Conservation (phyloP, 495 filamentous ascomycete genomes). For the Cercophora sp. region DNA sequence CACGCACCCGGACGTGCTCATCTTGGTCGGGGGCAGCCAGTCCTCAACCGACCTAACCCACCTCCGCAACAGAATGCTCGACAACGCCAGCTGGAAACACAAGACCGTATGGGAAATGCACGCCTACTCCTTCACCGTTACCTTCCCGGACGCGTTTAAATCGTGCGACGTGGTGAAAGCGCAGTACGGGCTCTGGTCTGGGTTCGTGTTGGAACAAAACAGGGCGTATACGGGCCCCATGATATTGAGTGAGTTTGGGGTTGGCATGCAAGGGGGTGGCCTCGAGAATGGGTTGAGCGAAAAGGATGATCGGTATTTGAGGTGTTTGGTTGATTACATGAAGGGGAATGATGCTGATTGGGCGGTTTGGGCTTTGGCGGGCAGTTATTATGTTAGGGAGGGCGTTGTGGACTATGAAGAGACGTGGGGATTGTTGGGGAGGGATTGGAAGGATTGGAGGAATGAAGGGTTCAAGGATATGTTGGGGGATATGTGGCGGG, state of each 20-base stretch:
- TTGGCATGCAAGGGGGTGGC: slow-evolving; percentile 42
- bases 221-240: slow-evolving; percentile 43
- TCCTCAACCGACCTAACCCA: slow-evolving; percentile 42
- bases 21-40: slow-evolving; percentile 46
- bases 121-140: slow-evolving; percentile 48
- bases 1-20: slow-evolving; percentile 40
- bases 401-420: slow-evolving; percentile 41
- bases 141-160: slow-evolving; percentile 31
- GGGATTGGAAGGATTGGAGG: slow-evolving; percentile 43
- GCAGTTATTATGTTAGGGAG: slow-evolving; percentile 47
- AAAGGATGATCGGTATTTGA: slow-evolving; percentile 31
- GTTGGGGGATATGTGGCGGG: slow-evolving; percentile 38
- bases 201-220: slow-evolving; percentile 44
- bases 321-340: slow-evolving; percentile 43
- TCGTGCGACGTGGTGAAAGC: slow-evolving; percentile 38
- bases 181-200: slow-evolving; percentile 36
- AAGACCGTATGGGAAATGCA: slow-evolving; percentile 53
- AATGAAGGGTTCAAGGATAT: slow-evolving; percentile 34
- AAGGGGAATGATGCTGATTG: slow-evolving; percentile 47
- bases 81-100: slow-evolving; percentile 35
- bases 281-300: slow-evolving; percentile 10
- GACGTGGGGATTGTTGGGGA: slow-evolving; percentile 40
- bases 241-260: slow-evolving; percentile 48
- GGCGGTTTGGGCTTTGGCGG: slow-evolving; percentile 48
- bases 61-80: slow-evolving; percentile 33